These are phyloP conservation scores for Tolypocladium album DNA, from an alignment of 2,329 filamentous ascomycete genomes.

Conservation along the genomic window DNA sequence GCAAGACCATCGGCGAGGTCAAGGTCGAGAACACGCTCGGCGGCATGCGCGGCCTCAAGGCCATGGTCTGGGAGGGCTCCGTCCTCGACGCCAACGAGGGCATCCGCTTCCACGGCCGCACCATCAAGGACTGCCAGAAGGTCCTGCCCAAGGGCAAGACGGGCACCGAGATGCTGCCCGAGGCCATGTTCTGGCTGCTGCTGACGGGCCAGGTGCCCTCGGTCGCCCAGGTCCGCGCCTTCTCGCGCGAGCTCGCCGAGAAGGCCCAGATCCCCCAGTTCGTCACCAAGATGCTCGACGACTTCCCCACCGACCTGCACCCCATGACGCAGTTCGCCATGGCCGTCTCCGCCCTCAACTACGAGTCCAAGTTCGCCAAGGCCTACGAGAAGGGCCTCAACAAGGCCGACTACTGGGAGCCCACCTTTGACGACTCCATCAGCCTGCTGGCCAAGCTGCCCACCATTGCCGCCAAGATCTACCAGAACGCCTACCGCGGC, in stretches of 20 bases:
- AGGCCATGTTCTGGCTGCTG: conserved; percentile 99
- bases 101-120: conserved; percentile 94
- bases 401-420: conserved; percentile 99
- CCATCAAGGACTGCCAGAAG: conserved; percentile 95
- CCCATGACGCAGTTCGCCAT: conserved; percentile 98
- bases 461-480: conserved; percentile 93
- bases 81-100: conserved; percentile 94
- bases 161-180: conserved; percentile 94
- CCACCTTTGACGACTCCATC: conserved; percentile 92
- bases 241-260: conserved; percentile 80
- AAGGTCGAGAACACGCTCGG: conserved; percentile 91
- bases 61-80: conserved; percentile 98
- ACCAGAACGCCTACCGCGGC: conserved; percentile 80
- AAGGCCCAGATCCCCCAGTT: conserved; percentile 75
- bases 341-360: conserved; percentile 89
- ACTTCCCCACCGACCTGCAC: conserved; percentile 82
- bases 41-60: conserved; percentile 94
- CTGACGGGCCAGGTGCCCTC: conserved; percentile 88
- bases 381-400: conserved; percentile 82
- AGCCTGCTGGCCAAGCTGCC: conserved; percentile 91
- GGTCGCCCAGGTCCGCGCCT: conserved; percentile 64
- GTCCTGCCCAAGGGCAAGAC: conserved; percentile 86
- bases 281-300: conserved; percentile 77
- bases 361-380: conserved; percentile 87
- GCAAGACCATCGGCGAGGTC: conserved; percentile 80